Conservation (phyloP, 2,329 filamentous ascomycete species). For the Chalaropsis thielavioides region DNA sequence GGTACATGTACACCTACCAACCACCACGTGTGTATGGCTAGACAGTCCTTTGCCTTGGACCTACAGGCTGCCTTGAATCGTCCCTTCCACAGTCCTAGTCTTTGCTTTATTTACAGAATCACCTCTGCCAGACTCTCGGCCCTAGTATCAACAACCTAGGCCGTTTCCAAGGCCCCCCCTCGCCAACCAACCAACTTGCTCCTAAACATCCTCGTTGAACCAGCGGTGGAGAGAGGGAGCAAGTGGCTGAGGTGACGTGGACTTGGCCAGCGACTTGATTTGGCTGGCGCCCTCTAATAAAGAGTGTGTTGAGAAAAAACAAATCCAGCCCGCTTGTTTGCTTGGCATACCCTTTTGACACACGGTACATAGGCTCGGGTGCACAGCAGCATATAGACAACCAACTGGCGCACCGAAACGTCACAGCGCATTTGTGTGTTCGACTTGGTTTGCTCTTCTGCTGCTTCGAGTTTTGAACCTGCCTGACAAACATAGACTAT, state of each 20-base stretch:
- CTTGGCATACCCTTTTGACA: neutral
- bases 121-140: neutral
- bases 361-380: neutral
- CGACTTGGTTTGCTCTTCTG: neutral
- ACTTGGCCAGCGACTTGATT: neutral
- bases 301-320: neutral
- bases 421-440: neutral
- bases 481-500: neutral
- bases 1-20: too few species aligned
- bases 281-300: neutral
- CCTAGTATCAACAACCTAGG: neutral
- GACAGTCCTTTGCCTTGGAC: neutral
- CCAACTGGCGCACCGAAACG: neutral
- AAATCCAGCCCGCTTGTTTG: neutral
- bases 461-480: neutral
- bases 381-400: neutral
- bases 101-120: neutral
- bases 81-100: neutral
- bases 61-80: neutral
- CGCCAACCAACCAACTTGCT: neutral
- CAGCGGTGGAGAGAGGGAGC: slow-evolving; percentile 3
- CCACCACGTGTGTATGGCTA: too few species aligned
- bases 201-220: slow-evolving; percentile 3
- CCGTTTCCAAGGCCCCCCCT: neutral
- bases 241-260: neutral